Evolutionary conservation across 192 early-diverging fungal species (phyloP), one percentile per base, ranked within the genome.

Genomic region (Coemansia sp.): DNA sequence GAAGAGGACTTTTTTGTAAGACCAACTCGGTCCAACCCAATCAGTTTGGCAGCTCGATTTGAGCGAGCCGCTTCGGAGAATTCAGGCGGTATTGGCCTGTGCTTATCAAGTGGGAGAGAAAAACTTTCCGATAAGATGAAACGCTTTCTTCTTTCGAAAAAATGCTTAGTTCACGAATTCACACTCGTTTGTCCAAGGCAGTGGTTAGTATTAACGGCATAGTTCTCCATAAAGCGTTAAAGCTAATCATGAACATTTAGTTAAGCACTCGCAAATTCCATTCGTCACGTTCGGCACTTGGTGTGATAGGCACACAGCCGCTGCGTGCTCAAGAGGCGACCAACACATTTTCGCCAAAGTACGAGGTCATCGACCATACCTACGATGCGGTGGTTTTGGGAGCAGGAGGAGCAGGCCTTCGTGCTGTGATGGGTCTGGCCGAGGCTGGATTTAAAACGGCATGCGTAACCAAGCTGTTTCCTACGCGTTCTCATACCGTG

Each of bases 381-480:
- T 99, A 95, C 67, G 96, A 99, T 71, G 96, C 94, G n/a, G 82
- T 99, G 45, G 94, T 99, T 30, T 85, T 99, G 38, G 96, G 96
- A 65, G 94, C 96, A 48, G 96, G 96, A 64, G 94, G 96, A 69
- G 93, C 96, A 43, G 96, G 96, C 81, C 88, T 99, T 30, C 93
- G 96, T 57, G 94, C 94, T 41, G 93, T 94, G 45, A 93, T 97
- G 75, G 96, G 96, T 70, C 88, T 99, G 47, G 91, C 96, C 38
- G 87, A 93, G 67, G 87, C 88, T 28, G 88, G 90, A 39, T 90
- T 98, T 77, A 98, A 98, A 67, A 95, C 92, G 16, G 96, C 96
- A 6, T 98, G 96, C 68, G 94, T 98, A 63, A 90, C 94, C 51
- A 98, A 98, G 82, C 80, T 99, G 35, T 99, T 99, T 86, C 94